These are phyloP conservation scores for Chaetothyriales sp. DNA, from an alignment of 2,329 filamentous ascomycete genomes.

Conservation along the genomic window DNA sequence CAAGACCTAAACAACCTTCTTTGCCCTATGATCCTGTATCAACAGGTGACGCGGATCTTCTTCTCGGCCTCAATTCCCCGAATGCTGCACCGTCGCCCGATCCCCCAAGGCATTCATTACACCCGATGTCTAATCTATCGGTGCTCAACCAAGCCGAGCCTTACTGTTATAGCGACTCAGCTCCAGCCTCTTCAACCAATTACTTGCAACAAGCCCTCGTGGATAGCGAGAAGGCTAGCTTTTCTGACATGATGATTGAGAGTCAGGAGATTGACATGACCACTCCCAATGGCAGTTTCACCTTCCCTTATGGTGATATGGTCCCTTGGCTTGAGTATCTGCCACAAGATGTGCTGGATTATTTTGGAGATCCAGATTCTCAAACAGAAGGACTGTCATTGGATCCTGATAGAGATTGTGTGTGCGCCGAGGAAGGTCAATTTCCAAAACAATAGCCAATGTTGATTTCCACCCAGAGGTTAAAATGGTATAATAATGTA, in stretches of 20 bases:
- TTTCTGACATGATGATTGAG: constrained; percentile 51
- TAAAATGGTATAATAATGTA: neutral
- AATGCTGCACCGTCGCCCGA: constrained; percentile 18
- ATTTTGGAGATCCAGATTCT: constrained; percentile 28
- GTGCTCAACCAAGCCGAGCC: neutral
- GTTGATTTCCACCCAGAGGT: no score
- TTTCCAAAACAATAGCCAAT: neutral
- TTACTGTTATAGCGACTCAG: neutral
- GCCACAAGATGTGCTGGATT: constrained; percentile 48
- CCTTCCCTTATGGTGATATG: constrained; percentile 44
- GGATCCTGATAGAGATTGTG: neutral
- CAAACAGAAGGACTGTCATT: neutral
- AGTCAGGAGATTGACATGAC: constrained; percentile 62
- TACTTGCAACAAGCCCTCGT: neutral
- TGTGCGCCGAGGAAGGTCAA: neutral
- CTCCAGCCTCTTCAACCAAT: neutral
- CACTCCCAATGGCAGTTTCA: constrained; percentile 21
- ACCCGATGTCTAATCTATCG: neutral
- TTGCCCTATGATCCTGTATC: constrained; percentile 21
- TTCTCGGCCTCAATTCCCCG: constrained; percentile 36
- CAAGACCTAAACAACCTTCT: constrained; percentile 22
- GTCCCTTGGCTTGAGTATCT: constrained; percentile 64
- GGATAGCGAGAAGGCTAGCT: neutral
- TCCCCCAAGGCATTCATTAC: neutral
- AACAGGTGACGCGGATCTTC: constrained; percentile 32